Base-by-base conservation (phyloP, 331 rosid genomes). In the Cydonia oblonga region DNA sequence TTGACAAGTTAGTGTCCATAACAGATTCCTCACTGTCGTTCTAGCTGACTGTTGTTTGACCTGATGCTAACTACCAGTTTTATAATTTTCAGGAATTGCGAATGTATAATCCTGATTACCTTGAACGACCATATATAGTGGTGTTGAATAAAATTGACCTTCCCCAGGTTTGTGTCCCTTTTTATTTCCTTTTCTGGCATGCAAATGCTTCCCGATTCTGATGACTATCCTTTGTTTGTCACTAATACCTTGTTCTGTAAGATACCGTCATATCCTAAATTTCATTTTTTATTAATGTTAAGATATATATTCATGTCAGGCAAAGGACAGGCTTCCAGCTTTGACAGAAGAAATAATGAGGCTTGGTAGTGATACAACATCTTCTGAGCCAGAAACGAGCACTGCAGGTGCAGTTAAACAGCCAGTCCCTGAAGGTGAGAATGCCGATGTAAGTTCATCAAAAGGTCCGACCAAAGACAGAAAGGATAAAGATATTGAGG, bases 71-170 rank as follows among this genome's bases (percentile, higher is more conserved):
- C 62, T 69, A 59, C 66, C 42, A 73, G 68, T 65, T 72, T 57
- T 76, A 68, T 58, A 72, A 44, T 81, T 78, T 85, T 82, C 81
- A 91, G 98, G 98, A 95, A 80, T 84, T 95, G 89, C 90, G 93
- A 75, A 87, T 95, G 99, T 95, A 89, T 80, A 95, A 95, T 74
- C 97, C 99, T 6, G 86, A 89, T 80, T 95, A 91, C 83, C 97
- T 95, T 29, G 91, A 88, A 77, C 88, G 96, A 61, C 99, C 97
- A 16, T 88, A 88, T 75, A 67, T 95, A 80, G 99, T 95, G 79
- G 85, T 95, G 79, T 81, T 95, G 79, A 95, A 95, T 75, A 95
- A 95, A 88, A 95, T 88, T 76, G 99, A 95, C 87, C 82, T 89
- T 77, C 96, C 99, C 28, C 85, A 79, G 96, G 98, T 91, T 81